Conservation (phyloP, 2,329 filamentous ascomycete genomes). For the Alternaria gansuensis region DNA sequence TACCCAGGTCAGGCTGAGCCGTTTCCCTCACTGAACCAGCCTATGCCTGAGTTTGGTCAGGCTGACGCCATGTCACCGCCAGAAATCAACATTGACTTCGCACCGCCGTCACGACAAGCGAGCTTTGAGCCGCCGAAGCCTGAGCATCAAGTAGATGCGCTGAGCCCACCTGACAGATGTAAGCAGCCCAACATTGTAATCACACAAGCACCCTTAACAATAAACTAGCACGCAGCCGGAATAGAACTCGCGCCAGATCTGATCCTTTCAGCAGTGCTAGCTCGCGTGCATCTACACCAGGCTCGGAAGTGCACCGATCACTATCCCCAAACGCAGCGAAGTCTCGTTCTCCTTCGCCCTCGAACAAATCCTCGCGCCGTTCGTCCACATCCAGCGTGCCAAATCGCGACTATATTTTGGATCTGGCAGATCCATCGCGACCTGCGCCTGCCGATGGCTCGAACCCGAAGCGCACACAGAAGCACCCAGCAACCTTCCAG, state of each 20-base stretch:
- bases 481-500: constrained; percentile 97
- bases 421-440: constrained; percentile 87
- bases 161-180: constrained; percentile 79
- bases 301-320: constrained; percentile 48
- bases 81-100: constrained; percentile 93
- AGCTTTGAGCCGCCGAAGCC: constrained; percentile 73
- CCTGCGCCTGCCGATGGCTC: constrained; percentile 62
- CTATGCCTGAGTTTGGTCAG: constrained; percentile 69
- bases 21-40: constrained; percentile 60
- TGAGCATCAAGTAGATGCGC: constrained; percentile 72
- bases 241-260: constrained; percentile 67
- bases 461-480: constrained; percentile 83
- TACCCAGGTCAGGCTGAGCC: constrained; percentile 61
- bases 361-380: constrained; percentile 59
- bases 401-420: constrained; percentile 81
- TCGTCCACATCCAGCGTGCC: constrained; percentile 62
- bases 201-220: constrained; percentile 30
- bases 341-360: constrained; percentile 60
- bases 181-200: constrained; percentile 49
- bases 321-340: constrained; percentile 57
- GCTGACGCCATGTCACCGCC: constrained; percentile 85
- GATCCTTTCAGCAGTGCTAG: constrained; percentile 65
- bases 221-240: constrained; percentile 61
- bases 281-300: constrained; percentile 57
- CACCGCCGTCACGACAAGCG: constrained; percentile 73